These are phyloP conservation scores for Neurospora tetraspora DNA, from an alignment of 495 filamentous ascomycete genomes.

Conservation along the genomic window DNA sequence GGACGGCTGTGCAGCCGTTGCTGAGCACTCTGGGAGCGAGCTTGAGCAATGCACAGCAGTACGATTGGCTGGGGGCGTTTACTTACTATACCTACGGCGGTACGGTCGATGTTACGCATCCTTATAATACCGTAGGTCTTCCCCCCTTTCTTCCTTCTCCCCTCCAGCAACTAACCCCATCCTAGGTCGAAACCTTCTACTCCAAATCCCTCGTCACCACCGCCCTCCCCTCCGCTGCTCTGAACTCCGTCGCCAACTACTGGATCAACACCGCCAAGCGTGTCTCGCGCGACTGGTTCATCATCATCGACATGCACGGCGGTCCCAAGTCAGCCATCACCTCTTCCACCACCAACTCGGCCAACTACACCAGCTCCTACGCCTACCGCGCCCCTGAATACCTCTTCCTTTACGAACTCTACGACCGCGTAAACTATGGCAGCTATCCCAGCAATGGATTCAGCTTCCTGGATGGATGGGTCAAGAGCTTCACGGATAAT, in stretches of 20 bases:
- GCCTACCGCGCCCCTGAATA: conserved; percentile 24
- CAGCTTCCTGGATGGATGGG: conserved; percentile 30
- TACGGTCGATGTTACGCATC: conserved; percentile 30
- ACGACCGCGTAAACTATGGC: conserved; percentile 21
- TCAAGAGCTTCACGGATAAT: conserved; percentile 23
- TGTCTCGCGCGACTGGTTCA: conserved; percentile 29
- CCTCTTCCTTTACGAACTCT: conserved; percentile 34
- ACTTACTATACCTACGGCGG: conserved; percentile 31
- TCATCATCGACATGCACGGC: conserved; percentile 36
- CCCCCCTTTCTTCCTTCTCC: background rate
- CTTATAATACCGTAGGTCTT: conserved; percentile 28
- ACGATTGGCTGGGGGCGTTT: conserved; percentile 33
- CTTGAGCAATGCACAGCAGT: conserved; percentile 25
- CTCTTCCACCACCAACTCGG: conserved; percentile 15
- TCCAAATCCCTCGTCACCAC: conserved; percentile 33
- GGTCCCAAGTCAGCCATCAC: conserved; percentile 34
- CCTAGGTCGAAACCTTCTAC: conserved; percentile 37
- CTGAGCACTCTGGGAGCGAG: conserved; percentile 22
- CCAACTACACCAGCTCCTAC: conserved; percentile 23
- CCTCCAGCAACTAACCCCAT: background rate
- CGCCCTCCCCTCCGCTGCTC: conserved; percentile 21
- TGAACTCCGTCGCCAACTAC: conserved; percentile 30
- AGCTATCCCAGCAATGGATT: conserved; percentile 24
- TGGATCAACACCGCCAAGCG: conserved; percentile 30
- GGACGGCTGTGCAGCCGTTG: conserved; percentile 28